Evolutionary conservation across 805 yeast species (phyloP).

Genomic region (Teunomyces tritomae): DNA sequence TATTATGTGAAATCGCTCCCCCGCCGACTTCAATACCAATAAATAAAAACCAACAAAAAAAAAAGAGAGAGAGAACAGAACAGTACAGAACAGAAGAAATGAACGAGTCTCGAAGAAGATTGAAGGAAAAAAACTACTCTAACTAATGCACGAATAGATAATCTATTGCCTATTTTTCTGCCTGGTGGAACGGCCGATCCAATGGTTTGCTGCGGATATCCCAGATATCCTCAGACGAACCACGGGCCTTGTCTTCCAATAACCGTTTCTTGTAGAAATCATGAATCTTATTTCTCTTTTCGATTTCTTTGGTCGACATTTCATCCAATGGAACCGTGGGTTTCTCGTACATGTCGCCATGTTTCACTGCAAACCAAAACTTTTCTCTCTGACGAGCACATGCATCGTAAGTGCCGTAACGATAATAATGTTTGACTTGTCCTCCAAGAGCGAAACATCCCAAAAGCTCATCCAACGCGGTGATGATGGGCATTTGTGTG

Average conservation of each 20-base stretch:
- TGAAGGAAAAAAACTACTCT: neutral
- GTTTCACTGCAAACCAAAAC: constrained; percentile 74
- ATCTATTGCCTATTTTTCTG: neutral
- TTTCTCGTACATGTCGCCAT: constrained; percentile 35
- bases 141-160: constrained; percentile 2
- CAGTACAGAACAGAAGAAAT: no score
- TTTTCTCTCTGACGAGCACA: constrained; percentile 72
- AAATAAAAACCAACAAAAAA: no score
- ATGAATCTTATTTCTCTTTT: constrained; percentile 51
- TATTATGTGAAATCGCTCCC: constrained; percentile 25
- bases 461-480: constrained; percentile 83
- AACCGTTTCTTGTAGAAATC: constrained; percentile 65
- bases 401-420: constrained; percentile 74
- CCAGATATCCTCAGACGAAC: constrained; percentile 89
- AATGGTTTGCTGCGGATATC: constrained; percentile 34
- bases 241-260: constrained; percentile 59
- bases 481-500: constrained; percentile 43
- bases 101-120: no score
- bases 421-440: constrained; percentile 76
- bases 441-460: constrained; percentile 91
- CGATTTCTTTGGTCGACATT: constrained; percentile 43
- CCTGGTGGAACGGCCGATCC: constrained; percentile 12
- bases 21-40: no score
- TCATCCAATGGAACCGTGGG: constrained; percentile 34
- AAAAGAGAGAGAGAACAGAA: no score